These are phyloP conservation scores for Veloboletus limbatus DNA, from an alignment of 1,284 basidiomycete genomes.

Conservation along the genomic window DNA sequence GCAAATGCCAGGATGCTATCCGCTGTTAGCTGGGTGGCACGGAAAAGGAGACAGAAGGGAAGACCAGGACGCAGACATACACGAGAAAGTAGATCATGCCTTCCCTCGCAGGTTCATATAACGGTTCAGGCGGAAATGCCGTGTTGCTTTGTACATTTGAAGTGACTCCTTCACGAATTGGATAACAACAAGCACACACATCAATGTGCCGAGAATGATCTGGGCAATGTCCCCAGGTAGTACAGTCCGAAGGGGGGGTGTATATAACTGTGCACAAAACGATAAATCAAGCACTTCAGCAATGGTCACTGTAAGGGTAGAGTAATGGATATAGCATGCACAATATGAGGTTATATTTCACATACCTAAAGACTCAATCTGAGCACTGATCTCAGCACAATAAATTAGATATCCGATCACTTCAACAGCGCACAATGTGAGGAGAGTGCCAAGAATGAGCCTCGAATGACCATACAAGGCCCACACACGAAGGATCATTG, in stretches of 20 bases:
- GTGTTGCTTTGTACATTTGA: constrained; percentile 3
- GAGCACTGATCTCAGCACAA: background rate
- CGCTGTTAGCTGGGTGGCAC: background rate
- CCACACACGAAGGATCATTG: constrained; percentile 16
- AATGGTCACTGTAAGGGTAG: background rate
- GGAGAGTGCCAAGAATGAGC: constrained; percentile 6
- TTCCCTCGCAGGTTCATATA: constrained; percentile 3
- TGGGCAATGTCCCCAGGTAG: background rate
- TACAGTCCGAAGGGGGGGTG: background rate
- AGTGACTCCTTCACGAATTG: background rate
- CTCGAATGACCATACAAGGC: constrained; percentile 8
- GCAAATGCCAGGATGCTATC: background rate
- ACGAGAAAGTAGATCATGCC: constrained; percentile 4
- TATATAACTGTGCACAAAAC: background rate
- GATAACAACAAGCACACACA: constrained; percentile 1
- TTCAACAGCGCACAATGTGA: constrained; percentile 4
- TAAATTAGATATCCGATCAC: background rate
- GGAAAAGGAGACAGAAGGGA: too few species aligned
- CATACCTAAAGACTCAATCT: constrained; percentile 3
- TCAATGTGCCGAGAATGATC: background rate
- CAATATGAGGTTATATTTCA: background rate
- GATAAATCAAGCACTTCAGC: background rate
- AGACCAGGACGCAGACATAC: background rate
- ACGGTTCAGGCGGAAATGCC: background rate
- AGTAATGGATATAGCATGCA: background rate